Conservation (phyloP, 805 yeast species). For the Wickerhamiella sergipiensis region DNA sequence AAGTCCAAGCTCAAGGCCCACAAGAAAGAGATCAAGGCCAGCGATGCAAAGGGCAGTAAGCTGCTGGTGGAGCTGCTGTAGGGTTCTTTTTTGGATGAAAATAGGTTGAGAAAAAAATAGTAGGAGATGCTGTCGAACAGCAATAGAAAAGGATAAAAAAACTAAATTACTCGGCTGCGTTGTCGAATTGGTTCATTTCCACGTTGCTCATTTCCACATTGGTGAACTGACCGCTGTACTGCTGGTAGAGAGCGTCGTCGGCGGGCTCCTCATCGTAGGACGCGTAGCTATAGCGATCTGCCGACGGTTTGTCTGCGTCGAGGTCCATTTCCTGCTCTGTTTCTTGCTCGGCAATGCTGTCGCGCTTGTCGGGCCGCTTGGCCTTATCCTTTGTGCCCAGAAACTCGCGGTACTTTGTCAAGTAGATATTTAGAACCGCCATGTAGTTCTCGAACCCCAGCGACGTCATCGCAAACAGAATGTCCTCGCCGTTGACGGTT, state of each 20-base stretch:
- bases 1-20: slow-evolving; percentile 37
- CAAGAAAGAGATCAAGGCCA: slow-evolving; percentile 16
- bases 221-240: slow-evolving; percentile 20
- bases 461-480: slow-evolving; percentile 47
- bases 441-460: slow-evolving; percentile 59
- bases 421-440: slow-evolving; percentile 52
- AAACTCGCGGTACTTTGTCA: slow-evolving; percentile 49
- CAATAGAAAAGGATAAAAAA: background rate
- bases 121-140: no score
- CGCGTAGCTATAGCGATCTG: slow-evolving; percentile 3
- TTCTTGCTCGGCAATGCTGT: background rate
- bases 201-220: slow-evolving; percentile 13
- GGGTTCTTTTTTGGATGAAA: no score
- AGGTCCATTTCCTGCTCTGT: background rate
- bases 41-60: slow-evolving; percentile 24
- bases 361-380: slow-evolving; percentile 7
- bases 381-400: slow-evolving; percentile 15
- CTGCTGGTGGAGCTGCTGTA: slow-evolving; percentile 19
- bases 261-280: slow-evolving; percentile 10
- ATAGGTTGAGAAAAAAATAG: no score
- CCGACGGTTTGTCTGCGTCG: background rate
- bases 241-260: slow-evolving; percentile 17
- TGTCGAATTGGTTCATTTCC: slow-evolving; percentile 1
- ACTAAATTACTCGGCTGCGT: background rate
- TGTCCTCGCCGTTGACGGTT: slow-evolving; percentile 59